A percentile compares a stretch with the other conserved stretches of the same genome.
Conservation (phyloP, 2,329 filamentous ascomycete genomes). For the Ophiostoma australiae region DNA sequence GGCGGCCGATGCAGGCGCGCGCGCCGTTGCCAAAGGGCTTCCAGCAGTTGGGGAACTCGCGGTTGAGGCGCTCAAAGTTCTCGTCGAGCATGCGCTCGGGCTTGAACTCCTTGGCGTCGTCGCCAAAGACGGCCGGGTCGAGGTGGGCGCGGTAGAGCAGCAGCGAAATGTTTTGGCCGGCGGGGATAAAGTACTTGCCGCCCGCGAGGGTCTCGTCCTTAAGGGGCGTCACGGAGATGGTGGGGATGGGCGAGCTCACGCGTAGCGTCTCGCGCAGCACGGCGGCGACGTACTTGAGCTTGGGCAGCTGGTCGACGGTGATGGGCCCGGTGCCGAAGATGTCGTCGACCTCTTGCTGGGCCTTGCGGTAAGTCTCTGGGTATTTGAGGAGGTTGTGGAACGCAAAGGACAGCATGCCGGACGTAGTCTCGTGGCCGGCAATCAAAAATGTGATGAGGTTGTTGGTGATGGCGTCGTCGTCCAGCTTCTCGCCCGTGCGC, state of each 20-base stretch:
- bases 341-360: constrained; percentile 50
- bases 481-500: constrained; percentile 60
- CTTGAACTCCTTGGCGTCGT: constrained; percentile 52
- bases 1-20: constrained; percentile 49
- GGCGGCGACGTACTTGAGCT: constrained; percentile 45
- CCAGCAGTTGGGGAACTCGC: constrained; percentile 38
- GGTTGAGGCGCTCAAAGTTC: constrained; percentile 36
- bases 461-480: constrained; percentile 58
- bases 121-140: constrained; percentile 53
- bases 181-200: constrained; percentile 51
- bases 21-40: constrained; percentile 53
- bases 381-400: constrained; percentile 49
- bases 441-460: constrained; percentile 58
- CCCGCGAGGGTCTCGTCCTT: constrained; percentile 38
- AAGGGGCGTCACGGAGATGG: constrained; percentile 34
- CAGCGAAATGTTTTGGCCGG: constrained; percentile 41
- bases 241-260: constrained; percentile 31
- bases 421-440: constrained; percentile 51
- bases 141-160: constrained; percentile 48
- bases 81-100: constrained; percentile 61
- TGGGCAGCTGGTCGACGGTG: constrained; percentile 46
- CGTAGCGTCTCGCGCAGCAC: constrained; percentile 52
- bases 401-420: constrained; percentile 48
- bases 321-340: constrained; percentile 45
- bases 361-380: constrained; percentile 42